Evolutionary conservation across 139 green algal species (phyloP).

Genomic region (Haematococcus sp.): DNA sequence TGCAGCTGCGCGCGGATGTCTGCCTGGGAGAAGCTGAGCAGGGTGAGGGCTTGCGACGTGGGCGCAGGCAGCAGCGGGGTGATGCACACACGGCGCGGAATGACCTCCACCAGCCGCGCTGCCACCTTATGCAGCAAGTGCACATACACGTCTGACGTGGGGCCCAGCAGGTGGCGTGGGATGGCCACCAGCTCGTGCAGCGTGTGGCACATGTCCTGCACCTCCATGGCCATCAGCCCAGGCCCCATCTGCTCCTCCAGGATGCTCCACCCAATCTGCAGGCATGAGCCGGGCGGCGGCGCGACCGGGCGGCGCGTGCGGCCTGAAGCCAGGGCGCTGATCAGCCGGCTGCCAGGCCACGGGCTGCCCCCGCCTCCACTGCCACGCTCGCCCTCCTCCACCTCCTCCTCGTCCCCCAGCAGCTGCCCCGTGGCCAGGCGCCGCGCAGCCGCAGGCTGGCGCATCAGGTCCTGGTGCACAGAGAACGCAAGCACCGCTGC

Average conservation of each 20-base stretch:
- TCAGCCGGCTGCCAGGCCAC: background rate
- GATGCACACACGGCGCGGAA: no score
- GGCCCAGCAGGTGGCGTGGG: slow-evolving; percentile 13
- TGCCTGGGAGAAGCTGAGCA: background rate
- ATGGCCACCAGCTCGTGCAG: slow-evolving; percentile 23
- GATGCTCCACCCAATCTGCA: slow-evolving; percentile 11
- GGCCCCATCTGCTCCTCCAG: background rate
- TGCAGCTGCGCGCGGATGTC: background rate
- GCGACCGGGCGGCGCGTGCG: background rate
- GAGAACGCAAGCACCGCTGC: slow-evolving; percentile 17
- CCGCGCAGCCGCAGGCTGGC: background rate
- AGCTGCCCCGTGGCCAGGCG: background rate
- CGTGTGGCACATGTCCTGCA: slow-evolving; percentile 12
- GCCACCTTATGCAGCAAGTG: slow-evolving; percentile 14
- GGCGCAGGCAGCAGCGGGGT: no score
- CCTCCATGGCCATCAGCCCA: background rate
- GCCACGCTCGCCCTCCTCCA: background rate
- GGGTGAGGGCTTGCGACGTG: background rate
- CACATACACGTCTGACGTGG: background rate
- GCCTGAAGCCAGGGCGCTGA: background rate
- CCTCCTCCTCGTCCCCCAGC: background rate
- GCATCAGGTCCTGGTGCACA: slow-evolving; percentile 6
- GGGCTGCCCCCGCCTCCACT: background rate
- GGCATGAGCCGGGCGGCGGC: background rate
- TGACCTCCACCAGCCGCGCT: no score